Percentiles rank a stretch among this genome's conserved stretches.
These are phyloP conservation scores for Westerdykella ornata DNA, from an alignment of 2,329 filamentous ascomycete genomes.

Conservation along the genomic window DNA sequence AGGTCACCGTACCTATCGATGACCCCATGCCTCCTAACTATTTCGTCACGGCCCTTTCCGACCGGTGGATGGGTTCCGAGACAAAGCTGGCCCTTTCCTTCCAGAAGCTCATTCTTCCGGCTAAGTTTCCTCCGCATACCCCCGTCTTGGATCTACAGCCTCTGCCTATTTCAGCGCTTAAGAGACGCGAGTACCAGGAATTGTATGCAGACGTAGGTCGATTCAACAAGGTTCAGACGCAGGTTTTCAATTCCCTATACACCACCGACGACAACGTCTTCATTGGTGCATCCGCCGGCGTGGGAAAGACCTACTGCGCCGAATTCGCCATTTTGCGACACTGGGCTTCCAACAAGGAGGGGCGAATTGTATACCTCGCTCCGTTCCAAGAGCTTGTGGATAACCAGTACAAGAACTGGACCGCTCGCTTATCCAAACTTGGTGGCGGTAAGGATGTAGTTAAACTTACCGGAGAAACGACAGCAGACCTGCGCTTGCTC, in stretches of 20 bases:
- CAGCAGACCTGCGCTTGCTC: conserved; percentile 80
- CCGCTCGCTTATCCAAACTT: conserved; percentile 63
- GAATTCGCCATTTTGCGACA: conserved; percentile 88
- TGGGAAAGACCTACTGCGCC: conserved; percentile 93
- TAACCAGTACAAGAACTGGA: conserved; percentile 75
- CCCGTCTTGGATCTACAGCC: conserved; percentile 87
- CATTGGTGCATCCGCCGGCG: conserved; percentile 84
- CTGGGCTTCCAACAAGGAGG: conserved; percentile 66
- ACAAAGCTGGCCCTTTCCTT: conserved; percentile 90
- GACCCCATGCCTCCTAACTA: conserved; percentile 99
- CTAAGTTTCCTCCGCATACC: conserved; percentile 92
- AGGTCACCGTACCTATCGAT: conserved; percentile 92
- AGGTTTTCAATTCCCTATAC: conserved; percentile 91
- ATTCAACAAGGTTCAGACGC: conserved; percentile 97
- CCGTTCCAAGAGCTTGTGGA: conserved; percentile 93
- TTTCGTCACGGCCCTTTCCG: conserved; percentile 90
- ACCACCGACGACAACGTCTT: conserved; percentile 91
- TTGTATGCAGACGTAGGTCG: conserved; percentile 78
- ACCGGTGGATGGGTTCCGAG: conserved; percentile 98
- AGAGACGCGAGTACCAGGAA: conserved; percentile 71
- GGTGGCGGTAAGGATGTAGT: conserved; percentile 82
- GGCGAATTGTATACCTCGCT: conserved; percentile 85
- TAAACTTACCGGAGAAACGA: conserved; percentile 89
- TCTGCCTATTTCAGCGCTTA: conserved; percentile 79
- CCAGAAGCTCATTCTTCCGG: conserved; percentile 86